A percentile compares a stretch with the other conserved stretches of the same genome.
These are phyloP conservation scores for Epithele typhae DNA, from an alignment of 768 basidiomycete species.

Conservation along the genomic window DNA sequence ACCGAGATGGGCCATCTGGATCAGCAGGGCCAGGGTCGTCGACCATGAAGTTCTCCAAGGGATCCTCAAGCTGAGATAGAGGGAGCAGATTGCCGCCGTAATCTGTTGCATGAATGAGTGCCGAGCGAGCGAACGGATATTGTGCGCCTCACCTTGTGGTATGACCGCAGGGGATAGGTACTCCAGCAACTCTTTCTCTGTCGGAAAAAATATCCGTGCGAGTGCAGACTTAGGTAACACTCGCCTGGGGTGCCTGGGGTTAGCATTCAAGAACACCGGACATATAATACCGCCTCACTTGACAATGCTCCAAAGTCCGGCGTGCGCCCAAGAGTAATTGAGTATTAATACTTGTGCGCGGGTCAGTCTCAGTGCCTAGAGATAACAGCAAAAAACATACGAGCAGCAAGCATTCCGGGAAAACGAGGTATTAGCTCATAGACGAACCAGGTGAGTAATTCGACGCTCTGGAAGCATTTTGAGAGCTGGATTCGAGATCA, in stretches of 20 bases:
- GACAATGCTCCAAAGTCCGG: slow-evolving; percentile 59
- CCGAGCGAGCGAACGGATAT: no score
- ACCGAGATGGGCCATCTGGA: no score
- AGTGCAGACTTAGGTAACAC: slow-evolving; percentile 56
- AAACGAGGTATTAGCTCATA: slow-evolving; percentile 66
- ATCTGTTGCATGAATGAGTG: slow-evolving; percentile 47
- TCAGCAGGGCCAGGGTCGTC: no score
- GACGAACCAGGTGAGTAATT: slow-evolving; percentile 59
- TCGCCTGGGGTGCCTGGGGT: slow-evolving; percentile 40
- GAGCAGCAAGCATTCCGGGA: slow-evolving; percentile 74
- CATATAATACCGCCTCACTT: slow-evolving; percentile 40
- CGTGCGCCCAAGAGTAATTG: slow-evolving; percentile 73
- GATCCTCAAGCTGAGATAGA: slow-evolving; percentile 47
- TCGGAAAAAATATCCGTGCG: slow-evolving; percentile 64
- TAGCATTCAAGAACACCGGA: slow-evolving; percentile 1
- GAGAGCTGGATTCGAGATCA: slow-evolving; percentile 7
- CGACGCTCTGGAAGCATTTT: slow-evolving; percentile 42
- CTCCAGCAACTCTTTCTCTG: slow-evolving; percentile 46
- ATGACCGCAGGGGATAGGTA: slow-evolving; percentile 50
- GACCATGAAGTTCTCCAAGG: slow-evolving; percentile 29
- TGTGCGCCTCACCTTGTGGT: slow-evolving; percentile 47
- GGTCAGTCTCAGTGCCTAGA: not conserved
- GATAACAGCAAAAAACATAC: slow-evolving; percentile 29
- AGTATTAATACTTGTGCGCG: slow-evolving; percentile 55
- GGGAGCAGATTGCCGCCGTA: slow-evolving; percentile 61